Evolutionary conservation across 2,329 filamentous ascomycete genomes (phyloP), one percentile per base, ranked within the genome.

Genomic region (Falciphora oryzae): DNA sequence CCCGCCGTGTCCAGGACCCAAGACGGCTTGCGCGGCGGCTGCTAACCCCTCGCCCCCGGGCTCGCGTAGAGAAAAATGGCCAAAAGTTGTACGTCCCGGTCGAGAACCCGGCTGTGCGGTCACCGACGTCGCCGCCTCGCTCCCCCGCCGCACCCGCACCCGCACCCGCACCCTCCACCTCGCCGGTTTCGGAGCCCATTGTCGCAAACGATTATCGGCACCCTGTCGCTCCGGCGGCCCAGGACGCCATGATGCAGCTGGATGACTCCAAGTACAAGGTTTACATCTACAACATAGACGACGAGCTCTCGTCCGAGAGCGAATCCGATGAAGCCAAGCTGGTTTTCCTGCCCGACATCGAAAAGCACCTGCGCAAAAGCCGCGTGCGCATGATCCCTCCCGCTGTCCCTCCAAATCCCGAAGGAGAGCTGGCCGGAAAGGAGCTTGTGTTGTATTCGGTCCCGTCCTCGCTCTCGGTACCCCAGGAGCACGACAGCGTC

Each of bases 221-320:
- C 38, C 14, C 16, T 18, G 38, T 44, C 16, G 38, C 38, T 3
- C 38, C 38, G 4, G 29, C 13, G 31, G 27, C 38, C 18, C 25
- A 27, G 27, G 79, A 85, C 67, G 89, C 92, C 69, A 73, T 76
- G 65, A 97, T 98, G 94, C 84, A 90, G 65, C 75, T 98, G 66
- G 93, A 98, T 77, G 89, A 97, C 76, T 89, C 91, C 38, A 90
- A 91, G 71, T 83, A 96, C 78, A 91, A 90, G 73, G 87, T 97
- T 66, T 97, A 95, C 81, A 93, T 99, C 70, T 89, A 93, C 80
- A 88, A 96, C 76, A 82, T 99, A 13, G 93, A 96, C 73, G 90
- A 90, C 70, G 94, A 98, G 77, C 84, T 98, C 38, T 89, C 89
- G 18, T 79, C 79, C 10, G 86, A 90, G 66, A 79, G 81, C 61